Percentiles rank a stretch among this genome's conserved stretches.
Evolutionary conservation across 208 protist species (phyloP).

Genomic region (Crithidia expoeki): DNA sequence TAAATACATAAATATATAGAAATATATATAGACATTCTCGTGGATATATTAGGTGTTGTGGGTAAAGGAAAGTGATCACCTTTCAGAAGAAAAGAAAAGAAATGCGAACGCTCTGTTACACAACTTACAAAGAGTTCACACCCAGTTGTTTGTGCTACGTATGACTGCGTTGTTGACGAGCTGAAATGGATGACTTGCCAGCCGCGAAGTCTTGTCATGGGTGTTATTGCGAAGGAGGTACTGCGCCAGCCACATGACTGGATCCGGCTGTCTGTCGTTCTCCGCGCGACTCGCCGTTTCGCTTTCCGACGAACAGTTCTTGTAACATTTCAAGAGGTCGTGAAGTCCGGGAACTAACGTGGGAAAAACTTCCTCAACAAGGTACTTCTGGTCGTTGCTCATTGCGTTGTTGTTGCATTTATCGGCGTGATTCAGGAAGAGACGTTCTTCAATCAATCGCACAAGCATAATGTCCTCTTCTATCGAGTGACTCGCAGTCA

Average conservation of each 20-base stretch:
- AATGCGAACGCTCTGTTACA: background rate
- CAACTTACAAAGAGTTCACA: slow-evolving; percentile 10
- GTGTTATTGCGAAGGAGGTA: slow-evolving; percentile 82
- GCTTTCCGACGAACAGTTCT: slow-evolving; percentile 3
- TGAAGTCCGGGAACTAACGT: slow-evolving; percentile 75
- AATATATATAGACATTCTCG: no score
- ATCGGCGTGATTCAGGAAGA: slow-evolving; percentile 57
- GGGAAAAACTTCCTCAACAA: slow-evolving; percentile 74
- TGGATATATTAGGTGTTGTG: no score
- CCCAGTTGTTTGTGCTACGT: slow-evolving; percentile 20
- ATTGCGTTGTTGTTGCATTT: slow-evolving; percentile 15
- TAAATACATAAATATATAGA: no score
- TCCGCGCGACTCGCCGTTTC: slow-evolving; percentile 19
- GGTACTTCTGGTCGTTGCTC: slow-evolving; percentile 51
- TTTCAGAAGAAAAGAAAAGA: slow-evolving; percentile 15
- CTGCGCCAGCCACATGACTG: slow-evolving; percentile 77
- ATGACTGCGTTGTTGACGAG: slow-evolving; percentile 61
- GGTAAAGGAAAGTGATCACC: background rate
- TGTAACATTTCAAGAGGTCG: slow-evolving; percentile 48
- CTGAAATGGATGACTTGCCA: slow-evolving; percentile 59
- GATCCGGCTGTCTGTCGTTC: slow-evolving; percentile 37
- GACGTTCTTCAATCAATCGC: slow-evolving; percentile 70
- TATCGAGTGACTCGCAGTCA: background rate
- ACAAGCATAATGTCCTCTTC: slow-evolving; percentile 28
- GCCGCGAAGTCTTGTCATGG: slow-evolving; percentile 37